Evolutionary conservation across 768 basidiomycete species (phyloP).

Genomic region (Leccinum aurantiacum): DNA sequence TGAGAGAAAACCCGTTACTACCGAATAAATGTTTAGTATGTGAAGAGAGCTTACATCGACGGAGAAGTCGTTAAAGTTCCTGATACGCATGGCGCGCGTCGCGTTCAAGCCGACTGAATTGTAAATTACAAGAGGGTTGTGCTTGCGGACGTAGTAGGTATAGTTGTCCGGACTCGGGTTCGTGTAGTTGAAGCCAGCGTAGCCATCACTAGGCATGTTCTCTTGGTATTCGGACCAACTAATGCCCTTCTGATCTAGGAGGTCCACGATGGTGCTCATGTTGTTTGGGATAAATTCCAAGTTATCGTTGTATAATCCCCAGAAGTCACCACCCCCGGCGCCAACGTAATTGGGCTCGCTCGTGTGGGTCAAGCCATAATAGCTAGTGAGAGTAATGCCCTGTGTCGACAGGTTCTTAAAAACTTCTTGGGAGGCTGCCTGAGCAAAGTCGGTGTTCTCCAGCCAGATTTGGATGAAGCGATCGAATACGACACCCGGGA

Average conservation of each 20-base stretch:
- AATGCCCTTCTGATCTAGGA: constrained; percentile 55
- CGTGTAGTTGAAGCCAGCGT: constrained; percentile 38
- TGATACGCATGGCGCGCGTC: constrained; percentile 41
- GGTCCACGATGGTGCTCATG: constrained; percentile 57
- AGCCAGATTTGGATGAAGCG: constrained; percentile 54
- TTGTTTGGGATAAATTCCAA: constrained; percentile 38
- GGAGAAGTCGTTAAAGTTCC: constrained; percentile 63
- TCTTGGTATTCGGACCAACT: constrained; percentile 65
- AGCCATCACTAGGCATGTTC: constrained; percentile 52
- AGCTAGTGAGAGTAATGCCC: constrained; percentile 48
- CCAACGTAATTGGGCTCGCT: constrained; percentile 62
- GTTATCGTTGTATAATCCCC: constrained; percentile 46
- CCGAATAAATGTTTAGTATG: background rate
- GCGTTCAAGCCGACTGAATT: constrained; percentile 47
- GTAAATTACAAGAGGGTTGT: constrained; percentile 51
- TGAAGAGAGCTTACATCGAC: constrained; percentile 39
- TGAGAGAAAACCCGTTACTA: background rate
- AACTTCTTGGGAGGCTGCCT: constrained; percentile 25
- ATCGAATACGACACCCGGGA: constrained; percentile 44
- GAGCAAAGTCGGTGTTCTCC: constrained; percentile 54
- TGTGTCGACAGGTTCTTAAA: constrained; percentile 44
- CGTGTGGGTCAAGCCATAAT: constrained; percentile 51
- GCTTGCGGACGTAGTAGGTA: constrained; percentile 54
- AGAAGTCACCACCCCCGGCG: constrained; percentile 52
- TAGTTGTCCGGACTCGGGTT: constrained; percentile 33